These are phyloP conservation scores for Aspergillus japonicus DNA, from an alignment of 2,329 filamentous ascomycete species.

Conservation along the genomic window DNA sequence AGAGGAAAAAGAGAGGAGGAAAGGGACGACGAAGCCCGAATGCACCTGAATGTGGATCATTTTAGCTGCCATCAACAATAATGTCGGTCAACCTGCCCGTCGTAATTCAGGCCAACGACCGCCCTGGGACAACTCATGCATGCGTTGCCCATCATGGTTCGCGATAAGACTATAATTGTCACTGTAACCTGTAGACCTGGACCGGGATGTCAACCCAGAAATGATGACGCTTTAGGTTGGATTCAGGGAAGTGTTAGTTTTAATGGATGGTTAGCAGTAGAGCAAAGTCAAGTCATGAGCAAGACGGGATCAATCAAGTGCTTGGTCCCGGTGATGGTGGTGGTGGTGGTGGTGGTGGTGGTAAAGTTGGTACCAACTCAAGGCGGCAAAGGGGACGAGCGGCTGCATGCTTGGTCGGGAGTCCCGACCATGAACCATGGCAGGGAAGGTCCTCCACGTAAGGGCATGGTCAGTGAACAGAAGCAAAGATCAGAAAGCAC, in stretches of 20 bases:
- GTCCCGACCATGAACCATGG: not conserved
- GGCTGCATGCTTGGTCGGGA: slow-evolving; percentile 2
- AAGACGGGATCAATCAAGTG: not conserved
- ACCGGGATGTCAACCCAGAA: not conserved
- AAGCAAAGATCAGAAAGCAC: not conserved
- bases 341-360: slow-evolving; percentile 2
- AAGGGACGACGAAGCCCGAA: not conserved
- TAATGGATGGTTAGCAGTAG: slow-evolving; percentile 4
- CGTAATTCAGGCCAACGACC: slow-evolving; percentile 1
- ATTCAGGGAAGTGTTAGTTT: not conserved
- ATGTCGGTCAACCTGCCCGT: slow-evolving; percentile 2
- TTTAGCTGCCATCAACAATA: slow-evolving; percentile 1
- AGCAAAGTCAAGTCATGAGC: slow-evolving; percentile 13
- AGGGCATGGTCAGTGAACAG: not conserved
- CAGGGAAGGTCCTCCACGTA: not conserved
- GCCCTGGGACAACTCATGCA: slow-evolving; percentile 3
- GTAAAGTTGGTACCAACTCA: not conserved
- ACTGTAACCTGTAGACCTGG: not conserved
- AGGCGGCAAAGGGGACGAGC: slow-evolving; percentile 8
- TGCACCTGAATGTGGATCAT: slow-evolving; percentile 7
- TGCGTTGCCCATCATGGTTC: slow-evolving; percentile 3
- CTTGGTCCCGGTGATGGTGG: not conserved
- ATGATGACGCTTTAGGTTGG: not conserved
- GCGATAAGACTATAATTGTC: not conserved
- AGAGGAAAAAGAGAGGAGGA: not conserved